Conservation (phyloP, 2,329 filamentous ascomycete species). For the Anthostomella pinea region DNA sequence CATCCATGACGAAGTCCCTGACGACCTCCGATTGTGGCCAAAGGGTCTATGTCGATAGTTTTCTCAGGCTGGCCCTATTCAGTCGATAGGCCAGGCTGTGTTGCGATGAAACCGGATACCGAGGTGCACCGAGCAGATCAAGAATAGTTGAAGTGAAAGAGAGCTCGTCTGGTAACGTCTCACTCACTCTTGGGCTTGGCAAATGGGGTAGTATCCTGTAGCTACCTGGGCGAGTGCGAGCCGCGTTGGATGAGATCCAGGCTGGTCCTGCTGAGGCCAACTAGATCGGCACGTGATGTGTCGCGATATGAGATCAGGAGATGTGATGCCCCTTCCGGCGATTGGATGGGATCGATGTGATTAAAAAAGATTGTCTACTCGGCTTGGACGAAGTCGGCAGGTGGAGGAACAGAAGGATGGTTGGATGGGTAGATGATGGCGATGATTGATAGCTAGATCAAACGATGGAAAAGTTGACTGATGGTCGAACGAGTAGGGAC, state of each 20-base stretch:
- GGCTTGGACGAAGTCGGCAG: too few species aligned
- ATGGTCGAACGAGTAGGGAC: conserved; percentile 14
- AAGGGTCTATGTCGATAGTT: conserved; percentile 19
- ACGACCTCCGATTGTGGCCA: conserved; percentile 21
- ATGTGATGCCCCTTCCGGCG: too few species aligned
- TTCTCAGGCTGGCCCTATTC: conserved; percentile 1
- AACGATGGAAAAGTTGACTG: conserved; percentile 16
- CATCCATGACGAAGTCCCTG: conserved; percentile 34
- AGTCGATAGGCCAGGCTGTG: not conserved
- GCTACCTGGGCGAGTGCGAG: not conserved
- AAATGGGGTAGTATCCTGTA: not conserved
- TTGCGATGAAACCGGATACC: not conserved
- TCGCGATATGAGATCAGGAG: not conserved
- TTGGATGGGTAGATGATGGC: conserved; percentile 6
- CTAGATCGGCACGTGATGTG: too few species aligned
- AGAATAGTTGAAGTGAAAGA: not conserved
- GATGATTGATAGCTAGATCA: conserved; percentile 20
- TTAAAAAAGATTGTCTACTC: too few species aligned
- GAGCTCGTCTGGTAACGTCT: conserved; percentile 1
- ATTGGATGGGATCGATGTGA: too few species aligned
- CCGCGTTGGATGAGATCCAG: not conserved
- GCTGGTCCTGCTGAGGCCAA: too few species aligned
- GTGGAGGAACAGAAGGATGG: conserved; percentile 4
- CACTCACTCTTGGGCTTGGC: conserved; percentile 1
- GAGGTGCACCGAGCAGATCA: not conserved